These are phyloP conservation scores for Fraxinus nigra DNA, from an alignment of 305 asterid genomes.

Conservation along the genomic window DNA sequence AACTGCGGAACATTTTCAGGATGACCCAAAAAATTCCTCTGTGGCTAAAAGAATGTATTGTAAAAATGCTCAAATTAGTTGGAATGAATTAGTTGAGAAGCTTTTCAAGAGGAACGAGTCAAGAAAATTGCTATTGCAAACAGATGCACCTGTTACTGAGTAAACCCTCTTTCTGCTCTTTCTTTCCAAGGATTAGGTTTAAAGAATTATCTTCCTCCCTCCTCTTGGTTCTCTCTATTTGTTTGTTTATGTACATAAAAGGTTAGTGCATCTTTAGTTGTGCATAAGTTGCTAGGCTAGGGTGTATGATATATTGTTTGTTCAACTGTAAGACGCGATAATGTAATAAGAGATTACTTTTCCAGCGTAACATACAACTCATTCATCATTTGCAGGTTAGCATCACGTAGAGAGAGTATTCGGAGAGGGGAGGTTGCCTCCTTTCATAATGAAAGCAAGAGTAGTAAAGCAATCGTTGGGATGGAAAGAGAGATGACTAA, in stretches of 20 bases:
- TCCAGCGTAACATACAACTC: background rate
- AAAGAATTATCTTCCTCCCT: background rate
- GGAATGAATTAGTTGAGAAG: slow-evolving; percentile 65
- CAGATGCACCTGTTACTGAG: slow-evolving; percentile 30
- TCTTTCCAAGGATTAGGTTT: background rate
- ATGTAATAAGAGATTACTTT: background rate
- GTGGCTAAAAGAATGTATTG: slow-evolving; percentile 22
- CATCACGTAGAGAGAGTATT: background rate
- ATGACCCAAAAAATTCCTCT: slow-evolving; percentile 19
- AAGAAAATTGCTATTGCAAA: slow-evolving; percentile 41
- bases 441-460: background rate
- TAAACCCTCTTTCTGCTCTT: background rate
- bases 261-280: background rate
- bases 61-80: slow-evolving; percentile 50
- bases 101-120: slow-evolving; percentile 56
- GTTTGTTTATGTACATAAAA: background rate
- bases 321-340: background rate
- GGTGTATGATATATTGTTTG: background rate
- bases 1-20: slow-evolving; percentile 25
- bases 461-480: background rate
- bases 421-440: background rate
- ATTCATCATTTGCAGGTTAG: background rate
- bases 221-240: background rate
- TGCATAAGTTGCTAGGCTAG: background rate
- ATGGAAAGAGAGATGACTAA: background rate